These are phyloP conservation scores for Diaporthe sp. DNA, from an alignment of 2,329 filamentous ascomycete genomes.

Conservation along the genomic window DNA sequence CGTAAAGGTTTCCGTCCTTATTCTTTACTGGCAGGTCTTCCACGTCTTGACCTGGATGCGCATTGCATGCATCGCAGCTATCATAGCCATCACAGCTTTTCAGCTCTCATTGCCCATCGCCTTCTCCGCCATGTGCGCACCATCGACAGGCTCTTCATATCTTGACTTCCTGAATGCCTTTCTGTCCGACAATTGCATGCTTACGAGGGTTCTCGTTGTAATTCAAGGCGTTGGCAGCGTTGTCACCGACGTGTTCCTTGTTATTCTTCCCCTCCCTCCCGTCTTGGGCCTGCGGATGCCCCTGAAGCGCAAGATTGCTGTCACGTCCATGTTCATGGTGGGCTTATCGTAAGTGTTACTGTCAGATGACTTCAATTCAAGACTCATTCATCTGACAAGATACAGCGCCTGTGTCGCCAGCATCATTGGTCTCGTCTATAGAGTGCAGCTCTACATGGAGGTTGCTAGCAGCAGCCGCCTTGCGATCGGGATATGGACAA, in stretches of 20 bases:
- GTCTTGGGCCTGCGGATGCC: not conserved
- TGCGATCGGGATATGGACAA: not conserved
- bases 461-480: not conserved
- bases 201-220: not conserved
- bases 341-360: not conserved
- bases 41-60: not conserved
- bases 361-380: fast-evolving
- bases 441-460: not conserved
- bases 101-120: not conserved
- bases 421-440: not conserved
- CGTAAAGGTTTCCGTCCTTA: not conserved
- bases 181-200: not conserved
- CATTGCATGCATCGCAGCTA: not conserved
- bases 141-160: not conserved
- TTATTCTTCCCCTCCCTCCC: not conserved
- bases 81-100: not conserved
- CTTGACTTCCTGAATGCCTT: not conserved
- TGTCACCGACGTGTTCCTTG: not conserved
- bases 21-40: not conserved
- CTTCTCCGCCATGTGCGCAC: not conserved
- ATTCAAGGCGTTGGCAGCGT: not conserved
- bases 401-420: not conserved
- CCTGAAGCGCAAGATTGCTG: not conserved
- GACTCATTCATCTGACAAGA: not conserved
- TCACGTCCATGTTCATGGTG: not conserved